These are phyloP conservation scores for Coccomyxa sp. DNA, from an alignment of 139 green algal species.

Conservation along the genomic window DNA sequence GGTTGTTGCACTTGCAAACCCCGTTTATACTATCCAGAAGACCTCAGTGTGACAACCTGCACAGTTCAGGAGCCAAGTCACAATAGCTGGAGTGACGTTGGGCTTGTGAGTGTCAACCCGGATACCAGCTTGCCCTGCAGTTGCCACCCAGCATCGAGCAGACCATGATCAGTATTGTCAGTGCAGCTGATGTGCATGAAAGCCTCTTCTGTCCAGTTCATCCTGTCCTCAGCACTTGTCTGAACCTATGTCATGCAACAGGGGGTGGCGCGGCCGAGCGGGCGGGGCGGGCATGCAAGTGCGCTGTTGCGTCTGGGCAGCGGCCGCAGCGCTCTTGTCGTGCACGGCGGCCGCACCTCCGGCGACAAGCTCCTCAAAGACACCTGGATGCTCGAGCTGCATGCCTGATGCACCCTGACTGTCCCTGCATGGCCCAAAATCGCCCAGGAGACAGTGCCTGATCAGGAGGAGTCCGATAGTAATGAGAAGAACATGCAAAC, in stretches of 20 bases:
- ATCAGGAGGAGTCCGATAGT: too few relatives aligned
- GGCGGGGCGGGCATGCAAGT: slow-evolving; percentile 12
- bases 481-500: too few relatives aligned
- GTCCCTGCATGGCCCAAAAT: too few relatives aligned
- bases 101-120: too few relatives aligned
- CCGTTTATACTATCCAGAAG: background rate
- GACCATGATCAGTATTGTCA: too few relatives aligned
- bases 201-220: too few relatives aligned
- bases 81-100: too few relatives aligned
- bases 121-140: too few relatives aligned
- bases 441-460: too few relatives aligned
- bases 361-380: slow-evolving; percentile 12
- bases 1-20: background rate
- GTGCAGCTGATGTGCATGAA: too few relatives aligned
- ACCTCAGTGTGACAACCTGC: background rate
- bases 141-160: too few relatives aligned
- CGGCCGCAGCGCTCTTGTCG: background rate
- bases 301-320: slow-evolving; percentile 1
- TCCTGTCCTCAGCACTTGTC: too few relatives aligned
- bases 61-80: background rate
- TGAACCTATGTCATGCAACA: background rate
- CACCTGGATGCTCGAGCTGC: slow-evolving; percentile 22
- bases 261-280: slow-evolving; percentile 9
- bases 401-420: background rate
- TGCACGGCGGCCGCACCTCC: slow-evolving; percentile 14